phyloP scores from a whole-genome alignment of 129 eudicot genomes.

The Helichrysum umbraculigerum region DNA sequence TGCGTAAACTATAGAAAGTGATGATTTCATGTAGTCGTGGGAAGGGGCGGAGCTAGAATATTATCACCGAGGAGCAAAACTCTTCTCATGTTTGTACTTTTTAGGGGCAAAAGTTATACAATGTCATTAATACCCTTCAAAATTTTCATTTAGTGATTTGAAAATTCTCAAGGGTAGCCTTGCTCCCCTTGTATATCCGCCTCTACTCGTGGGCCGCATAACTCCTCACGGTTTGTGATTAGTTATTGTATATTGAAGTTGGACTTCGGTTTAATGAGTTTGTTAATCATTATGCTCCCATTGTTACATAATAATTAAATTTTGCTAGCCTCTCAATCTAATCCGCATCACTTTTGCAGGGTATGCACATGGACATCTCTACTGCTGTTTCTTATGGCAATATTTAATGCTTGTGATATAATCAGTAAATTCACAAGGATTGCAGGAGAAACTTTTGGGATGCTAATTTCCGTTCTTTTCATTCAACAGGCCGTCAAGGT shows the following conservation, averaged over 20 bases:
- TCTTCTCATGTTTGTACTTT: too few relatives aligned
- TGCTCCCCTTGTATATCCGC: too few relatives aligned
- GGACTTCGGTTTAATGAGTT: neutral
- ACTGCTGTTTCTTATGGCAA: slow-evolving; percentile 49
- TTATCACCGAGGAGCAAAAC: too few relatives aligned
- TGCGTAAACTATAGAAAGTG: too few relatives aligned
- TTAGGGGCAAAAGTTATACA: too few relatives aligned
- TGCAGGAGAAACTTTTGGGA: slow-evolving; percentile 68
- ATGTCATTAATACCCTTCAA: too few relatives aligned
- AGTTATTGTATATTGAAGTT: neutral
- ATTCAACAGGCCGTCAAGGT: slow-evolving; percentile 76
- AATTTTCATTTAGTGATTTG: too few relatives aligned
- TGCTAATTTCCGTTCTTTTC: slow-evolving; percentile 66
- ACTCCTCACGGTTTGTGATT: too few relatives aligned
- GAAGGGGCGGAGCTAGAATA: too few relatives aligned
- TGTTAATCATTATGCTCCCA: neutral
- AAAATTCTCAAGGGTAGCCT: too few relatives aligned
- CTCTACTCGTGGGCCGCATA: too few relatives aligned
- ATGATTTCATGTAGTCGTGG: too few relatives aligned
- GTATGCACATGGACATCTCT: slow-evolving; percentile 66
- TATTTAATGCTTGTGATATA: slow-evolving; percentile 48
- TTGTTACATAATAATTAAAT: neutral
- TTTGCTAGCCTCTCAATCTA: neutral
- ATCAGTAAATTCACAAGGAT: slow-evolving; percentile 60
- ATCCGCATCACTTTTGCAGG: slow-evolving; percentile 30